A percentile compares a stretch with the other conserved stretches of the same genome.
Evolutionary conservation across 208 protist genomes (phyloP).

Genomic region (Jaenimonas drosophilae): DNA sequence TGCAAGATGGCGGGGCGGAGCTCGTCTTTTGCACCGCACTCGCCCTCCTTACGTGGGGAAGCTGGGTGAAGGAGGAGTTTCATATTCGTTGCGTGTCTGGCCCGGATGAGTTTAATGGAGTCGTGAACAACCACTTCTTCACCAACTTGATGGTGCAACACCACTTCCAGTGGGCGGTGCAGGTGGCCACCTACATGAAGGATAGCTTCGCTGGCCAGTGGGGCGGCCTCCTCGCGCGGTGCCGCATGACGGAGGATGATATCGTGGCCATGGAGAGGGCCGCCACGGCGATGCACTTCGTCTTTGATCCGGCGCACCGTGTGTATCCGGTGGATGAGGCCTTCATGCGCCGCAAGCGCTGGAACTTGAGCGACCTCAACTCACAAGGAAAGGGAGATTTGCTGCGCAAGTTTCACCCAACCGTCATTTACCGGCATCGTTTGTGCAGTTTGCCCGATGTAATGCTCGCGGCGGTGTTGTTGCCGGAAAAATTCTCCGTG

Average conservation of each 20-base stretch:
- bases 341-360: conserved; percentile 83
- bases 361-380: conserved; percentile 55
- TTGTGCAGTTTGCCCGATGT: conserved; percentile 82
- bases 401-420: not conserved
- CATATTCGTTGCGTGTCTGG: conserved; percentile 80
- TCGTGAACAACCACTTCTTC: conserved; percentile 88
- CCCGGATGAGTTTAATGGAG: conserved; percentile 77
- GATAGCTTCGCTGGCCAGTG: conserved; percentile 49
- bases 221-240: conserved; percentile 46
- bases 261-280: conserved; percentile 63
- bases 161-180: conserved; percentile 75
- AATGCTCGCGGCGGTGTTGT: conserved; percentile 67
- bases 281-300: conserved; percentile 52
- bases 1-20: conserved; percentile 61
- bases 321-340: conserved; percentile 80
- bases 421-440: conserved; percentile 66
- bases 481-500: conserved; percentile 56
- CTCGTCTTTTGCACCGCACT: conserved; percentile 71
- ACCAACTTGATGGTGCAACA: conserved; percentile 87
- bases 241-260: conserved; percentile 62
- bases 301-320: conserved; percentile 71
- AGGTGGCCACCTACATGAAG: conserved; percentile 39
- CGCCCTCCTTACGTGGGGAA: conserved; percentile 83
- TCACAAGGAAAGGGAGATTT: conserved; percentile 5
- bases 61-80: conserved; percentile 72